Evolutionary conservation across 371 early-diverging fungal species (phyloP), one percentile per base, ranked within the genome.

Genomic region (Mortierella sp.): DNA sequence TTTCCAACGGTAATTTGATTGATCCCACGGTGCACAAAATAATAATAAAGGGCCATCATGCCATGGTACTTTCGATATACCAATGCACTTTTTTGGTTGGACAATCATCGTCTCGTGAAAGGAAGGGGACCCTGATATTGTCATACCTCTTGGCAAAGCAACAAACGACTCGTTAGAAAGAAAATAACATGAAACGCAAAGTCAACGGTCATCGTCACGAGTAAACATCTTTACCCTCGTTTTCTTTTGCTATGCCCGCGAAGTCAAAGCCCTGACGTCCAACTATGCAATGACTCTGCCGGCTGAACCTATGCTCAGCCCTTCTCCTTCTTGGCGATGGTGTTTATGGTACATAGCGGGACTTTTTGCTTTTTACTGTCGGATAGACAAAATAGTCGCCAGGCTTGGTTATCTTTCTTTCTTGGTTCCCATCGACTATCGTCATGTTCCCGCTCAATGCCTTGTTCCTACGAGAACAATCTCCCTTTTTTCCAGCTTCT

Each of bases 11-110:
- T n/a, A n/a, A n/a, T n/a, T 26, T 31, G 10, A 40, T 19, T 50
- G 50, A 50, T 50, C 50, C 34, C 40, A 40, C 43, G 67, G 67
- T 67, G 67, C 67, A 67, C 67, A 67, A 67, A 31, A 28, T n/a
- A 28, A 57, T 26, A 37, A 19, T 37, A 21, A 37, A 8, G 54
- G 5, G 21, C 8, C 19, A 14, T 19, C 16, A 67, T 67, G 43
- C 5, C 24, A 67, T 37, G 24, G 61, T 31, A 16, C 26, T 31
- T 1, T 19, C 16, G 2, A 34, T 61, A 9, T 34, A 61, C 57
- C 11, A 28, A 28, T 59, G 28, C 59, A 28, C 59, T 59, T 16
- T 28, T 14, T 5, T 28, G 26, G 28, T 59, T 28, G 14, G 59
- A 28, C 16, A 11, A 13, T 61, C 8, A 34, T 14, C 61, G 28